phyloP scores from a whole-genome alignment of 257 asterid genomes.

The Echites panduratus region DNA sequence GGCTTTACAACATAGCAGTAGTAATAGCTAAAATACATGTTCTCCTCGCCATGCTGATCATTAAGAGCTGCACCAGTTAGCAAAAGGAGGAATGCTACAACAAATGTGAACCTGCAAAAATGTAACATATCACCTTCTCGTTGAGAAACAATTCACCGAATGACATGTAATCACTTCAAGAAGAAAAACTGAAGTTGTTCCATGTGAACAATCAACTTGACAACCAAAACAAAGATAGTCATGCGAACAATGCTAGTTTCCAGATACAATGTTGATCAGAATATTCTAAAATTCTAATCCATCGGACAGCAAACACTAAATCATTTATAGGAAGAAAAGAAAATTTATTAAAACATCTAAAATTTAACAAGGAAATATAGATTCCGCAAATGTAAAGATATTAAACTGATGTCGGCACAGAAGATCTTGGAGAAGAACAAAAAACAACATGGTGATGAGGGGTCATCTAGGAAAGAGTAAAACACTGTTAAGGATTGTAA shows the following conservation, averaged over 20 bases:
- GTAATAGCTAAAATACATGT: conserved; percentile 54
- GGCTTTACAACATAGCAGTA: conserved; percentile 75
- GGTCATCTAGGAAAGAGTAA: background rate
- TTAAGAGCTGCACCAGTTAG: conserved; percentile 93
- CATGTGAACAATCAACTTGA: background rate
- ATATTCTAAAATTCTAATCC: background rate
- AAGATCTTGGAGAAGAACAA: background rate
- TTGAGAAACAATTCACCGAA: background rate
- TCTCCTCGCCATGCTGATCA: conserved; percentile 76
- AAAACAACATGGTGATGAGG: background rate
- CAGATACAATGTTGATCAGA: background rate
- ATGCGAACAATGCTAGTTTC: background rate
- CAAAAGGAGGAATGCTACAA: conserved; percentile 71
- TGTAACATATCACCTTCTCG: background rate
- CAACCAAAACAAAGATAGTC: background rate
- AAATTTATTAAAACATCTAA: background rate
- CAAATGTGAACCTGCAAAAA: conserved; percentile 76
- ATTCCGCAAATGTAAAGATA: background rate
- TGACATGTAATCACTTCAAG: background rate
- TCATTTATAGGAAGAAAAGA: background rate
- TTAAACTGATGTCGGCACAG: background rate
- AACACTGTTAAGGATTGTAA: background rate
- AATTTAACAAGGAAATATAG: background rate
- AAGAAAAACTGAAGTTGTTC: background rate
- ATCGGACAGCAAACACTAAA: background rate